Percentiles rank a stretch among this genome's conserved stretches.
phyloP scores from a whole-genome alignment of 169 alveolate species.

The Eimeria brunetti region DNA sequence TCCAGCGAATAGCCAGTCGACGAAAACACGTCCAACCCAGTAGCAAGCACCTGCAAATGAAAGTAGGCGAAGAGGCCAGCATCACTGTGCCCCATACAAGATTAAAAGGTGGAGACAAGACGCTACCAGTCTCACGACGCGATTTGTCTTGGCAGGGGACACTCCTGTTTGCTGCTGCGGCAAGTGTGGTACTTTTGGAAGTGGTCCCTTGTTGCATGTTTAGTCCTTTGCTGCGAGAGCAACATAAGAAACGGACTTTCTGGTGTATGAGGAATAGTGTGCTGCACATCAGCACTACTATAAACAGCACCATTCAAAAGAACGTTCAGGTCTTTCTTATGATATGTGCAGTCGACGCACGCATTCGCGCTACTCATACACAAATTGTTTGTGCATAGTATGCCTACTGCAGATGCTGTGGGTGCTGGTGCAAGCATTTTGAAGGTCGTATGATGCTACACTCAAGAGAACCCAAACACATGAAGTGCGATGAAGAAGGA shows the following conservation, averaged over 20 bases:
- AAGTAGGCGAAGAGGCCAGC: neutral
- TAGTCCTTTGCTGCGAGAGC: neutral
- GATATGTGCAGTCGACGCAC: neutral
- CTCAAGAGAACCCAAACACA: neutral
- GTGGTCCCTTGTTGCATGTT: neutral
- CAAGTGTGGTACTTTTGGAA: neutral
- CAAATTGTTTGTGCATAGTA: neutral
- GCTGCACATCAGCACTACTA: neutral
- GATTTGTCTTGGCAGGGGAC: neutral
- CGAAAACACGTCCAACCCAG: neutral
- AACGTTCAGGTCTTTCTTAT: neutral
- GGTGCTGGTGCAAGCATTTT: neutral
- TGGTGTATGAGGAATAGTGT: neutral
- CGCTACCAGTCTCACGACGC: neutral
- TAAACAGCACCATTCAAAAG: neutral
- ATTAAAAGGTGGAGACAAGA: neutral
- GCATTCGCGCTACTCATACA: neutral
- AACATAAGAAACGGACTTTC: neutral
- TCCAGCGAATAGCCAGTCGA: neutral
- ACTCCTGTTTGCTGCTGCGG: neutral
- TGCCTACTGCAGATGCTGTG: too few species aligned
- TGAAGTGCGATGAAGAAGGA: neutral
- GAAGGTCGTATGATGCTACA: neutral
- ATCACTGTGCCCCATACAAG: neutral
- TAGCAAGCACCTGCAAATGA: neutral